phyloP scores from a whole-genome alignment of 2,329 filamentous ascomycete genomes.

The Paecilomyces sp. region DNA sequence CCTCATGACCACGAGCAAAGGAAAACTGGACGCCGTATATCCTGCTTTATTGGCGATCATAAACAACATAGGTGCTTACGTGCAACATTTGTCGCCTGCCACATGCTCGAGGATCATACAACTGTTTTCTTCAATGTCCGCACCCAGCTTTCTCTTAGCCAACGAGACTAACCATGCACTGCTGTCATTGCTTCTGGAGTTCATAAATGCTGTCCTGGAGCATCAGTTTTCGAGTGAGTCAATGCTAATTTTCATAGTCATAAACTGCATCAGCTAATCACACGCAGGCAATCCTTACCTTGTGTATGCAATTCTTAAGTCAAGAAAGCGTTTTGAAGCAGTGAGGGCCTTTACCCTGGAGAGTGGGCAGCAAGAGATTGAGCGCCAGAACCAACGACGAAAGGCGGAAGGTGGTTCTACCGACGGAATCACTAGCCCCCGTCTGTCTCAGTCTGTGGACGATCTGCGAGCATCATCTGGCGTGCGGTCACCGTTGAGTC shows the following conservation, averaged over 20 bases:
- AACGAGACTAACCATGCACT: conserved; percentile 87
- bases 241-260: background rate
- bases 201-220: conserved; percentile 82
- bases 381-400: conserved; percentile 63
- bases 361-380: conserved; percentile 84
- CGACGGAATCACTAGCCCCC: conserved; percentile 28
- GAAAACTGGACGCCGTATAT: conserved; percentile 83
- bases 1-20: conserved; percentile 84
- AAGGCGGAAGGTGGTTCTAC: conserved; percentile 51
- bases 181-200: conserved; percentile 74
- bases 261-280: conserved; percentile 12
- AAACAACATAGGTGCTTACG: conserved; percentile 83
- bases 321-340: conserved; percentile 75
- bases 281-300: conserved; percentile 68
- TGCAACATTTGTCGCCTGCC: conserved; percentile 66
- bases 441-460: conserved; percentile 33
- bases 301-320: conserved; percentile 70
- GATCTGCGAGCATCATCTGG: conserved; percentile 38
- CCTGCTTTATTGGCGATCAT: conserved; percentile 86
- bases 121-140: conserved; percentile 85
- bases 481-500: conserved; percentile 51
- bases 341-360: conserved; percentile 84
- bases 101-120: conserved; percentile 79
- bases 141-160: conserved; percentile 81
- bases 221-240: conserved; percentile 70